Percentiles rank a stretch among this genome's conserved stretches.
These are phyloP conservation scores for Populus hybrid DNA, from an alignment of 441 rosid species.

Conservation along the genomic window DNA sequence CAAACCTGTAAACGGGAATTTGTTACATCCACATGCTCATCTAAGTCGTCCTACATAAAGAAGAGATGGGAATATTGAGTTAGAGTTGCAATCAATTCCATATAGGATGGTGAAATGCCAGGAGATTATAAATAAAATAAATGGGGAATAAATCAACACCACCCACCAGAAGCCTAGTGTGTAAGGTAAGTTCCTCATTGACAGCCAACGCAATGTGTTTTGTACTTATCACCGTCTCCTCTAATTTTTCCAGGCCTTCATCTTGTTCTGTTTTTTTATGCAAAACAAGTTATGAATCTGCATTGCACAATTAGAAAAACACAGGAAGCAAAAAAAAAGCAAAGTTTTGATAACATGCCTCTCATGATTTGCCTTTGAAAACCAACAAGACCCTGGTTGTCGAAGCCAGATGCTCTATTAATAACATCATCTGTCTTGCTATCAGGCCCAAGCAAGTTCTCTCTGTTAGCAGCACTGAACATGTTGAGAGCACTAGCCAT, in stretches of 20 bases:
- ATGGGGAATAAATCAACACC: not conserved
- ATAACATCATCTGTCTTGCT: not conserved
- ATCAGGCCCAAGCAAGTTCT: not conserved
- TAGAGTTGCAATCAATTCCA: not conserved
- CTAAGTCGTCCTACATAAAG: not conserved
- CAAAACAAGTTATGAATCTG: not conserved
- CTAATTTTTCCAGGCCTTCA: not conserved
- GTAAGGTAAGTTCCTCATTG: constrained; percentile 1
- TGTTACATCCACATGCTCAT: not conserved
- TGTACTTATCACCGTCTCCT: not conserved
- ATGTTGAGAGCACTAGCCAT: not conserved
- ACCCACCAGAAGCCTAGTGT: constrained; percentile 6
- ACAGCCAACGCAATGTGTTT: constrained; percentile 6
- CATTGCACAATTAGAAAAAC: not conserved
- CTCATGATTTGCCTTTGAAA: not conserved
- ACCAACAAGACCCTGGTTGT: not conserved
- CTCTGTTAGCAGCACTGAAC: not conserved
- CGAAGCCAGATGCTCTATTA: not conserved
- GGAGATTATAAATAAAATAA: not conserved
- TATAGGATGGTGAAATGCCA: not conserved
- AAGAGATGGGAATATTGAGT: not conserved
- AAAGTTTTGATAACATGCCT: not conserved
- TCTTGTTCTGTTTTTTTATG: constrained; percentile 7
- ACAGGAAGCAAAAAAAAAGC: not conserved
- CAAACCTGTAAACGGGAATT: constrained; percentile 7